phyloP scores from a whole-genome alignment of 164 flowering plant genomes.

The Malania oleifera region DNA sequence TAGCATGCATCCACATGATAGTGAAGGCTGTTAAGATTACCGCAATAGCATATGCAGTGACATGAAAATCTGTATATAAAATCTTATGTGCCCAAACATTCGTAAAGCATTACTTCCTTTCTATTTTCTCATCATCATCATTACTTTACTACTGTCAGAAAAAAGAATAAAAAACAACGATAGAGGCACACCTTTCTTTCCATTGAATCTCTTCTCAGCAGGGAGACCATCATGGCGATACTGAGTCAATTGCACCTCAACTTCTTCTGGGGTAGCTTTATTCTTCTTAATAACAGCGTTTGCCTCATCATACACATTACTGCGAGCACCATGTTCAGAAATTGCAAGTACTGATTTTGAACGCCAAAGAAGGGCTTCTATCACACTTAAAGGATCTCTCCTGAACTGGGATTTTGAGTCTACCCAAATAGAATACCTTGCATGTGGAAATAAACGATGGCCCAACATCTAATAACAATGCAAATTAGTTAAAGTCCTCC shows the following conservation, averaged over 20 bases:
- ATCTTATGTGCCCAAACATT: no score
- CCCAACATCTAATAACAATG: slow-evolving; percentile 61
- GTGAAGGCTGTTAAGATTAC: no score
- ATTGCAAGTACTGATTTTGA: slow-evolving; percentile 77
- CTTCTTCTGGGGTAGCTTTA: slow-evolving; percentile 96
- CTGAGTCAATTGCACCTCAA: slow-evolving; percentile 70
- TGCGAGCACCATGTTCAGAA: slow-evolving; percentile 96
- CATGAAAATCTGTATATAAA: no score
- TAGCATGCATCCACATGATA: no score
- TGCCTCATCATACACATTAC: slow-evolving; percentile 91
- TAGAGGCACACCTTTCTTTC: slow-evolving; percentile 72
- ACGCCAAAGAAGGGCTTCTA: slow-evolving; percentile 96
- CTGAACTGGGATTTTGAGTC: slow-evolving; percentile 95
- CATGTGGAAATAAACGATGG: slow-evolving; percentile 85
- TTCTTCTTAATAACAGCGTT: slow-evolving; percentile 87
- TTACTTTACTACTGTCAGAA: no score
- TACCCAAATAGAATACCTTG: slow-evolving; percentile 92
- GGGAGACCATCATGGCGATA: slow-evolving; percentile 82
- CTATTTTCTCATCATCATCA: no score
- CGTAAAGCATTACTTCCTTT: no score
- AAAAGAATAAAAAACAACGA: neutral
- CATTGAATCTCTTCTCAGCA: slow-evolving; percentile 77
- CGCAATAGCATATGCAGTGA: no score
- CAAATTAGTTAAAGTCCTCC: slow-evolving; percentile 1
- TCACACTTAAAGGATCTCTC: slow-evolving; percentile 88